phyloP scores from a whole-genome alignment of 2,329 filamentous ascomycete species.

The Aspergillus luchuensis region DNA sequence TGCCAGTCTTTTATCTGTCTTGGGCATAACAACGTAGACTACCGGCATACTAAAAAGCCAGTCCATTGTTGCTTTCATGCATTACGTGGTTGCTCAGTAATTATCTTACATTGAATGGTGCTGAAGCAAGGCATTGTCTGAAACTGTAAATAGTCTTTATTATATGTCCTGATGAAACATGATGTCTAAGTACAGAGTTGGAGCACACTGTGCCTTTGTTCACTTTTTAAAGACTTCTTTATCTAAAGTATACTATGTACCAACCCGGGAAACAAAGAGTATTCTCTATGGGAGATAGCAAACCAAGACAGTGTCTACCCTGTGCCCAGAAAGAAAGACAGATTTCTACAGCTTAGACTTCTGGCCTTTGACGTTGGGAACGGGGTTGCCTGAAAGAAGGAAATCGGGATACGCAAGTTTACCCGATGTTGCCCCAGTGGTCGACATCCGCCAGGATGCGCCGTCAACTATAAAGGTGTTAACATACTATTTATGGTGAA shows the following conservation, averaged over 20 bases:
- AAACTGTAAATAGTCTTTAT: not conserved
- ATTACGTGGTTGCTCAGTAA: too few relatives aligned
- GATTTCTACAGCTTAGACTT: slow-evolving; percentile 54
- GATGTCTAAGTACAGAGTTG: not conserved
- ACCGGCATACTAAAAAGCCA: too few relatives aligned
- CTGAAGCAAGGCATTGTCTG: not conserved
- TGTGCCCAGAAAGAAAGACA: not conserved
- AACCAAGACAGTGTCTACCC: not conserved
- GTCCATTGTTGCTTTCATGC: too few relatives aligned
- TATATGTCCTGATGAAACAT: not conserved
- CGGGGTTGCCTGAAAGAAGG: slow-evolving; percentile 54
- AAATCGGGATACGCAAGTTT: slow-evolving; percentile 60
- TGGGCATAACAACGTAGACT: too few relatives aligned
- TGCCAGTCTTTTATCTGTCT: too few relatives aligned
- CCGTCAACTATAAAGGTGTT: slow-evolving; percentile 39
- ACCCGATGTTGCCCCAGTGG: slow-evolving; percentile 33
- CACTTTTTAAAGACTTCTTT: not conserved
- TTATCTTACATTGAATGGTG: not conserved
- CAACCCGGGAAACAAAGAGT: not conserved
- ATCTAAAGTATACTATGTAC: not conserved
- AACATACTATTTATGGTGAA: not conserved
- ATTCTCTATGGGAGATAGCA: not conserved
- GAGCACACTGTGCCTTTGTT: not conserved
- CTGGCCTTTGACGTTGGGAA: slow-evolving; percentile 60
- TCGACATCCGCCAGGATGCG: slow-evolving; percentile 43